Evolutionary conservation across 805 yeast species (phyloP).

Genomic region (Candida qinlingensis): DNA sequence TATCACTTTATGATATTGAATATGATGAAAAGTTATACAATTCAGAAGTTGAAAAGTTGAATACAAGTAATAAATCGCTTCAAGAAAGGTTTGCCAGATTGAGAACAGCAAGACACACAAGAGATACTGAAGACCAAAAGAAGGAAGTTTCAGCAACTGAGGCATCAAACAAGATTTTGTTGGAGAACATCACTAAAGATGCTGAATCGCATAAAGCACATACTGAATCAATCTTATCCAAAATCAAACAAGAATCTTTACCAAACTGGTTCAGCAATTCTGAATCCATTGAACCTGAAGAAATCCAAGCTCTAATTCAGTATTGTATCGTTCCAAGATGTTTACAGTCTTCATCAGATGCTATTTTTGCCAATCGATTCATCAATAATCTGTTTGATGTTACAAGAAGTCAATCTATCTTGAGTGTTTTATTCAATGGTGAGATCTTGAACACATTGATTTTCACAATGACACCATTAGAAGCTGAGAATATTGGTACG

Average conservation of each 20-base stretch:
- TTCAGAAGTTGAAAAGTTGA: conserved; percentile 37
- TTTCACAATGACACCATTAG: conserved; percentile 65
- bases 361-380: conserved; percentile 62
- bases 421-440: conserved; percentile 43
- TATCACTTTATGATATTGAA: conserved; percentile 65
- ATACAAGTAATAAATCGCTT: conserved; percentile 30
- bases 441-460: conserved; percentile 51
- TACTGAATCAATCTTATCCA: conserved; percentile 21
- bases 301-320: conserved; percentile 42
- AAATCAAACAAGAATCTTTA: conserved; percentile 25
- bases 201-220: conserved; percentile 37
- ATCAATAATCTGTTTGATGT: conserved; percentile 43
- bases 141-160: conserved; percentile 2
- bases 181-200: conserved; percentile 10
- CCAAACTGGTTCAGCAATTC: conserved; percentile 37
- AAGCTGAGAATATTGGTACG: conserved; percentile 78
- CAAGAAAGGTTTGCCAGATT: conserved; percentile 30
- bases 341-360: conserved; percentile 77
- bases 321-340: conserved; percentile 71
- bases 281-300: conserved; percentile 12
- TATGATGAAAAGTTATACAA: conserved; percentile 47
- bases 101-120: conserved; percentile 3
- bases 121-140: conserved; percentile 25
- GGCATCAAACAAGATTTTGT: conserved; percentile 6
- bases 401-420: conserved; percentile 35